phyloP scores from a whole-genome alignment of 2,329 filamentous ascomycete genomes.

The Tolypocladium sp. region DNA sequence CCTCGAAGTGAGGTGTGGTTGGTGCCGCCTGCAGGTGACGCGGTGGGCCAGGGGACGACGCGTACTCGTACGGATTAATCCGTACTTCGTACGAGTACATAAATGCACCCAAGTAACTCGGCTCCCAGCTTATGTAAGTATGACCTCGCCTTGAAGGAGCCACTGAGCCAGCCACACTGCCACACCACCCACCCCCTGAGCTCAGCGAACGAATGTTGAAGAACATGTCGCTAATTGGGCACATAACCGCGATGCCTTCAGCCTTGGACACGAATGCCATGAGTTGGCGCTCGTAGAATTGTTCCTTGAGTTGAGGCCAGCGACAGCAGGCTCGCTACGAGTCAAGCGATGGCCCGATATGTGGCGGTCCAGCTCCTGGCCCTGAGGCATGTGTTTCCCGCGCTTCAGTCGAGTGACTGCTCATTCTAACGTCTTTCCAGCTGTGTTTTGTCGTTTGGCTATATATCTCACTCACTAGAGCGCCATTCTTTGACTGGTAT shows the following conservation, averaged over 20 bases:
- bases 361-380: constrained; percentile 4
- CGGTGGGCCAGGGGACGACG: neutral
- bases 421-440: constrained; percentile 16
- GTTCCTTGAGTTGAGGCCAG: neutral
- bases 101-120: no score
- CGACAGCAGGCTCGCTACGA: neutral
- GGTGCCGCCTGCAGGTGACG: neutral
- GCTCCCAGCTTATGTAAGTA: neutral
- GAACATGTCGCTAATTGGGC: neutral
- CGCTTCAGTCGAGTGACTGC: neutral
- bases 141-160: neutral
- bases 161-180: neutral
- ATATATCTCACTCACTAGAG: constrained; percentile 35
- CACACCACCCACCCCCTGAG: neutral
- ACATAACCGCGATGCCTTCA: neutral
- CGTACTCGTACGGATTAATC: no score
- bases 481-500: constrained; percentile 40
- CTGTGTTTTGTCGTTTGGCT: constrained; percentile 37
- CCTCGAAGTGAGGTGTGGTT: neutral
- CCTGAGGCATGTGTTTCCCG: constrained; percentile 4
- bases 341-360: constrained; percentile 6
- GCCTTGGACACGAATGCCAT: neutral
- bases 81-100: no score
- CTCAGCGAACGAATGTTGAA: neutral
- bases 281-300: neutral